A percentile compares a stretch with the other conserved stretches of the same genome.
Evolutionary conservation across 441 rosid species (phyloP).

Genomic region (Jatropha podagrica): DNA sequence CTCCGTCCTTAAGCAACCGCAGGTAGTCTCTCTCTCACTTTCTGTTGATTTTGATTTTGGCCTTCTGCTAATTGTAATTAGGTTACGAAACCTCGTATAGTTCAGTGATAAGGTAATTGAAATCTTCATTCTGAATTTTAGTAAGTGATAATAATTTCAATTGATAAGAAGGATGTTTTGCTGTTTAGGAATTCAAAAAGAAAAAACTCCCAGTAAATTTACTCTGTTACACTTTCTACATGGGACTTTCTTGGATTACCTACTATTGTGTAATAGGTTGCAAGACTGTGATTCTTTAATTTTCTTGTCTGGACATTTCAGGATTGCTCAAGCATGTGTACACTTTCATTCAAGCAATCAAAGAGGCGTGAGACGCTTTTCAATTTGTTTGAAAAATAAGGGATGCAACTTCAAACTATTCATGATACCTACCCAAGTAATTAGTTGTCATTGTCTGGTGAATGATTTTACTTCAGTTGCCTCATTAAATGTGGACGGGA

Average conservation of each 20-base stretch:
- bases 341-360: slow-evolving; percentile 24
- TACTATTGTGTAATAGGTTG: no score
- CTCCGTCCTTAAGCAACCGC: not conserved
- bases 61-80: no score
- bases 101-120: not conserved
- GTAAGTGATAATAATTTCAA: not conserved
- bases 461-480: slow-evolving; percentile 34
- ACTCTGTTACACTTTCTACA: not conserved
- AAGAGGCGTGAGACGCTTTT: slow-evolving; percentile 25
- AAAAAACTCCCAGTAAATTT: not conserved
- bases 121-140: not conserved
- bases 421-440: slow-evolving; percentile 30
- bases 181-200: not conserved
- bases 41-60: not conserved
- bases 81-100: no score
- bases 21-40: slow-evolving; percentile 8
- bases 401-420: slow-evolving; percentile 35
- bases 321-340: slow-evolving; percentile 35
- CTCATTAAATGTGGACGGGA: slow-evolving; percentile 33
- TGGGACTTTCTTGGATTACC: not conserved
- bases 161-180: not conserved
- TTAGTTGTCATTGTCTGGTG: slow-evolving; percentile 28
- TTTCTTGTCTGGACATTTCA: slow-evolving; percentile 32
- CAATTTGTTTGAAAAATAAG: slow-evolving; percentile 34
- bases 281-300: not conserved